These are phyloP conservation scores for Ophiocordyceps robertsii DNA, from an alignment of 2,329 filamentous ascomycete genomes.

Conservation along the genomic window DNA sequence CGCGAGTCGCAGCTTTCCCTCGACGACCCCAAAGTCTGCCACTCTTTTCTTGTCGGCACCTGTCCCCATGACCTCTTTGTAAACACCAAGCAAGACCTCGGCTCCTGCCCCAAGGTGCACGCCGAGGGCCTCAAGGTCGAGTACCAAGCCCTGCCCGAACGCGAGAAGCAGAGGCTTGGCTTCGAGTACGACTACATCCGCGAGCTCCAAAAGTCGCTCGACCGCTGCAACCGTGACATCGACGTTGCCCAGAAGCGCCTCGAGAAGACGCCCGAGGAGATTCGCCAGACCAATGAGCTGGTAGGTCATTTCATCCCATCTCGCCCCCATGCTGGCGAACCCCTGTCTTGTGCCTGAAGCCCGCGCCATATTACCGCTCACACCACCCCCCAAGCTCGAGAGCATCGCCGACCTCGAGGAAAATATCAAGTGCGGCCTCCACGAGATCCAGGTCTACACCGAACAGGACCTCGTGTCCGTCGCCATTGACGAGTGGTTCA, in stretches of 20 bases:
- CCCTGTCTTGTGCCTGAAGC: too few species aligned
- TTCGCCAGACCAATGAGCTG: slow-evolving; percentile 82
- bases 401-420: slow-evolving; percentile 68
- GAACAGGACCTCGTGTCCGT: slow-evolving; percentile 48
- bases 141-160: slow-evolving; percentile 60
- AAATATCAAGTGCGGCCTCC: slow-evolving; percentile 67
- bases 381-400: slow-evolving; percentile 42
- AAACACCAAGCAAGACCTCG: slow-evolving; percentile 96
- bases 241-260: slow-evolving; percentile 77
- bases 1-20: slow-evolving; percentile 74
- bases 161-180: slow-evolving; percentile 64
- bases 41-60: slow-evolving; percentile 83
- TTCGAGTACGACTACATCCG: slow-evolving; percentile 97
- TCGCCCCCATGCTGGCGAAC: neutral
- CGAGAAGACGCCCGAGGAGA: slow-evolving; percentile 97
- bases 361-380: too few species aligned
- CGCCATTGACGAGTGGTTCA: slow-evolving; percentile 79
- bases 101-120: slow-evolving; percentile 78
- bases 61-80: slow-evolving; percentile 99
- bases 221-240: slow-evolving; percentile 90
- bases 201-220: slow-evolving; percentile 92
- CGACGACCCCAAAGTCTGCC: slow-evolving; percentile 86
- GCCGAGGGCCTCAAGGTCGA: slow-evolving; percentile 79
- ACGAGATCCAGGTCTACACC: slow-evolving; percentile 47
- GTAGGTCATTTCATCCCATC: slow-evolving; percentile 21